phyloP scores from a whole-genome alignment of 495 filamentous ascomycete species.

The Neurospora sp. region DNA sequence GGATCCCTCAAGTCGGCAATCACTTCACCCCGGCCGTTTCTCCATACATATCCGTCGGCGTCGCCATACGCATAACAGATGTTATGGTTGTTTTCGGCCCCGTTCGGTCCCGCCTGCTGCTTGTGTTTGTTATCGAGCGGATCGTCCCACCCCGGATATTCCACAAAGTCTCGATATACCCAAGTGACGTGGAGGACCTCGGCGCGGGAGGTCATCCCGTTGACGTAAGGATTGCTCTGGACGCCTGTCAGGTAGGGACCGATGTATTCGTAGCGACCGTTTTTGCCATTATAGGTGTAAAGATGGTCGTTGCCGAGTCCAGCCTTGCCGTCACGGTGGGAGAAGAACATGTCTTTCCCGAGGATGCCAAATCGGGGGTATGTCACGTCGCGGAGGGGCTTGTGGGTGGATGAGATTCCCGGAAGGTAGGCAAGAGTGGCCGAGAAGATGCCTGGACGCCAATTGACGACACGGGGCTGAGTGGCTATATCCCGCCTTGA shows the following conservation, averaged over 20 bases:
- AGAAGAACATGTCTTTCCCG: slow-evolving; percentile 26
- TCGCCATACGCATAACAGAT: slow-evolving; percentile 37
- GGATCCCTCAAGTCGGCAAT: slow-evolving; percentile 23
- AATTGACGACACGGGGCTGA: slow-evolving; percentile 20
- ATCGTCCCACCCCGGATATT: slow-evolving; percentile 35
- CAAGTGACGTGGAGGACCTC: slow-evolving; percentile 32
- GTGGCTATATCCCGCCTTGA: slow-evolving; percentile 27
- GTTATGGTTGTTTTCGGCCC: slow-evolving; percentile 36
- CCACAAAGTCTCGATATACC: slow-evolving; percentile 38
- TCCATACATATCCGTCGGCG: slow-evolving; percentile 32
- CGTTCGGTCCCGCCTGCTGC: slow-evolving; percentile 33
- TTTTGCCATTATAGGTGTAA: slow-evolving; percentile 23
- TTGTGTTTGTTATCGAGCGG: slow-evolving; percentile 32
- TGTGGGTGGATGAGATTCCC: slow-evolving; percentile 21
- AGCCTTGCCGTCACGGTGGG: slow-evolving; percentile 39
- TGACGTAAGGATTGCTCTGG: slow-evolving; percentile 39
- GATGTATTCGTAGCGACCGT: slow-evolving; percentile 19
- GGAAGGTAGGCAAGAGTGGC: slow-evolving; percentile 29
- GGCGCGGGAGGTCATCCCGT: slow-evolving; percentile 29
- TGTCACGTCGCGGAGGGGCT: slow-evolving; percentile 31
- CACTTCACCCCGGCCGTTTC: slow-evolving; percentile 17
- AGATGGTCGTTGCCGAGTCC: slow-evolving; percentile 39
- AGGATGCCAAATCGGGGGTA: slow-evolving; percentile 37
- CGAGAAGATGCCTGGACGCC: slow-evolving; percentile 32
- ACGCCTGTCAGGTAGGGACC: slow-evolving; percentile 34